Evolutionary conservation across 2,329 filamentous ascomycete genomes (phyloP), one percentile per base, ranked within the genome.

Genomic region (Sporothrix inflata): DNA sequence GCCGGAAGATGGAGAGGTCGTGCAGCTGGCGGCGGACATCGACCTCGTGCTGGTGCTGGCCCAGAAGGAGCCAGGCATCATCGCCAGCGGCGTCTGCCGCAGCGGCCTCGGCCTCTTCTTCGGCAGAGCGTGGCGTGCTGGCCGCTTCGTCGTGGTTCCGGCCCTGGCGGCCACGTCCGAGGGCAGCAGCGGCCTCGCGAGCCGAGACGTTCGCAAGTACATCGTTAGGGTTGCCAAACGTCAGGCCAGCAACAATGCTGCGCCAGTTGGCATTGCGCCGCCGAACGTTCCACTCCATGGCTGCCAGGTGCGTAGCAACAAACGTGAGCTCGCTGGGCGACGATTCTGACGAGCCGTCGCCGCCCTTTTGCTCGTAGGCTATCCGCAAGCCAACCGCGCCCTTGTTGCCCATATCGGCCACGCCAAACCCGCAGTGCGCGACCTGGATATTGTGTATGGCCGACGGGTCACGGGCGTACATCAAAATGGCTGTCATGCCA

Each of bases 351-450:
- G 78, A 30, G 27, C 79, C 79, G 4, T 83, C 80, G 21, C 79
- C 79, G 4, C 83, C 80, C 53, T 83, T 82, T 4, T 76, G 76
- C n/a, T 24, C 78, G 77, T 93, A 91, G 16, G 89, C 85, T 57
- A 96, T 81, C 45, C 94, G 87, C 74, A 95, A 85, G 0, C 92
- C 96, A 0, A 97, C 92, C 3, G 94, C 95, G 40, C 95, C 96
- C 82, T 99, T 99, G 81, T 98, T 98, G 19, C 94, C 96, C 91
- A 97, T 96, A 67, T 95, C 91, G 72, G 90, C 91, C 0, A 94
- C 81, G 0, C 96, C 96, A 66, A 98, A 92, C 0, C 96, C 94
- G 1, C 94, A 91, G 70, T 92, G 92, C 1, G 92, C 93, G n/a
- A 89, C 90, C 75, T 93, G 88, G n/a, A 96, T 83, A 77, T 88